Conservation (phyloP, 768 basidiomycete species). For the Neoboletus magnificus region DNA sequence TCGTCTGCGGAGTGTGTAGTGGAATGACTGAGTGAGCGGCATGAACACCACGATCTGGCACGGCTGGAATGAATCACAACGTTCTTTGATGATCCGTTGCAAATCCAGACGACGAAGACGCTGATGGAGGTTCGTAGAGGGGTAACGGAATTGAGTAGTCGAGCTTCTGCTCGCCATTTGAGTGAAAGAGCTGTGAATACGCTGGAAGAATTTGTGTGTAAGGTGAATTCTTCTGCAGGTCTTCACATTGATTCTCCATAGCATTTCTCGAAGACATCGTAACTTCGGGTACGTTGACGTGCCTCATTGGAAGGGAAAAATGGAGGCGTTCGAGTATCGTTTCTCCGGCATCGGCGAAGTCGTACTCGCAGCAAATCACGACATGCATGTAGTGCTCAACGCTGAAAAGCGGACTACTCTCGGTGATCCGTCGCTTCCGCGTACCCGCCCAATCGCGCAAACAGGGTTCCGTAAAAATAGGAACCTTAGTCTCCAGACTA, state of each 20-base stretch:
- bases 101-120: conserved; percentile 2
- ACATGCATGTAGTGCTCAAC: conserved; percentile 54
- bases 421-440: conserved; percentile 40
- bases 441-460: conserved; percentile 30
- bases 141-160: conserved; percentile 66
- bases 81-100: conserved; percentile 5
- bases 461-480: conserved; percentile 14
- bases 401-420: conserved; percentile 52
- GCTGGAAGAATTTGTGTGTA: conserved; percentile 50
- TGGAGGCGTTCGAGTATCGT: conserved; percentile 25
- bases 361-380: conserved; percentile 56
- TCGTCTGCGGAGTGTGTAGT: neutral
- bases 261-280: neutral
- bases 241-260: conserved; percentile 2
- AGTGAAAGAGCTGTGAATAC: conserved; percentile 75
- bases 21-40: neutral
- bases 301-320: conserved; percentile 48
- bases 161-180: conserved; percentile 69
- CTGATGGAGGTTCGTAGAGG: conserved; percentile 47
- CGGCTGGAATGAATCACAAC: neutral
- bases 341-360: conserved; percentile 36
- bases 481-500: conserved; percentile 21
- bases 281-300: conserved; percentile 42
- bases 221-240: conserved; percentile 13
- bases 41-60: neutral